Base-by-base conservation (phyloP, 345 rosid genomes). In the Alliaria petiolata region DNA sequence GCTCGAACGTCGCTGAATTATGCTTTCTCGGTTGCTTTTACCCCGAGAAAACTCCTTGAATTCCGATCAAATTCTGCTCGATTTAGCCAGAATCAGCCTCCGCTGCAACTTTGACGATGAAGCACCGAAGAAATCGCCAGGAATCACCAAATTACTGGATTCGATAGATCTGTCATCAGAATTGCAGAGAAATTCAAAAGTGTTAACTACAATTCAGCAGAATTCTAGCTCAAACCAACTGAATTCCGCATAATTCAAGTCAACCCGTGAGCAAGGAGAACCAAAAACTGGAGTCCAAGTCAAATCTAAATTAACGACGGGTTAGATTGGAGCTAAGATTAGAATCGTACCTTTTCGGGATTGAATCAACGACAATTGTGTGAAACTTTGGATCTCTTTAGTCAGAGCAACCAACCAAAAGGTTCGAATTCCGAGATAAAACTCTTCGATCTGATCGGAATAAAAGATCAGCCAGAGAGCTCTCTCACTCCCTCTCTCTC, bases 161-260 rank as follows among this genome's bases (percentile, higher is more conserved):
- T 78, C 47, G 66, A 67, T 60, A 47, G 74, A 72, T 66, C 81
- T 83, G 57, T 52, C 53, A 76, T 15, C 67, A 36, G n/a, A n/a
- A n/a, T n/a, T n/a, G n/a, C n/a, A n/a, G n/a, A n/a, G n/a, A n/a
- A n/a, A n/a, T n/a, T n/a, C n/a, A 1, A 8, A 28, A 63, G 40
- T 6, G n/a, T 17, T 0, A 70, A 20, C 51, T 69, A 62, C 44
- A 79, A 71, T 74, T 72, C 69, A 70, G 72, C 36, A 35, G 1
- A 38, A 20, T 33, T 35, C 16, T 5, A 34, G 46, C 35, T 46
- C 10, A 28, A 77, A 42, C 46, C 49, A 62, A 44, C 70, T 4
- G 55, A 80, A 78, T 54, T 75, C 31, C 39, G 68, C 68, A 52
- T 5, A 82, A 76, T 79, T 84, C 76, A 76, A 69, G 76, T 77